Evolutionary conservation across 2,329 filamentous ascomycete species (phyloP).

Genomic region (Colletotrichum sp.): DNA sequence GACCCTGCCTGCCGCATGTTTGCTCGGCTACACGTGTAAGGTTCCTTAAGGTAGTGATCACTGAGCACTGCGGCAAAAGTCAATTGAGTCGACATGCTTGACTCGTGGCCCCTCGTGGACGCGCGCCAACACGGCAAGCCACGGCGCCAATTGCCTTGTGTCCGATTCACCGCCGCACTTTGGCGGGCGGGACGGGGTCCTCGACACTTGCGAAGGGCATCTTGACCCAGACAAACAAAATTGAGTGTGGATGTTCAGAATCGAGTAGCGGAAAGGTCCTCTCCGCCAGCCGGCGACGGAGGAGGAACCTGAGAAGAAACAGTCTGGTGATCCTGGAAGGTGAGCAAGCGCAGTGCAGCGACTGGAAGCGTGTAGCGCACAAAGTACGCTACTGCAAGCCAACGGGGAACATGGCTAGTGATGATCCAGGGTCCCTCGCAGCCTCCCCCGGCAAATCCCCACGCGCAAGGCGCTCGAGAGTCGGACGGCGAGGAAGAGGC

Average conservation of each 20-base stretch:
- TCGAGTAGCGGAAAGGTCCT: constrained; percentile 5
- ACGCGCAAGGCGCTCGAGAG: not conserved
- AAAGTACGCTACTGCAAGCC: not conserved
- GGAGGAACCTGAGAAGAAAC: not conserved
- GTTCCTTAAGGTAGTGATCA: not conserved
- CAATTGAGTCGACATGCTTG: not conserved
- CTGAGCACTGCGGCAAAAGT: not conserved
- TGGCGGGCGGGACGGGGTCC: not conserved
- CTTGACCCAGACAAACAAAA: not conserved
- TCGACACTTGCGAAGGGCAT: not conserved
- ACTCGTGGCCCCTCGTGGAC: not conserved
- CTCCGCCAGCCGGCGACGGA: constrained; percentile 1
- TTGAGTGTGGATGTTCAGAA: not conserved
- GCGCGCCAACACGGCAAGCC: not conserved
- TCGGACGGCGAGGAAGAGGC: not conserved
- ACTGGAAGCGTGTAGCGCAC: not conserved
- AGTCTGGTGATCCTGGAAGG: not conserved
- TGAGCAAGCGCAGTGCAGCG: not conserved
- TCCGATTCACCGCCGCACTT: not conserved
- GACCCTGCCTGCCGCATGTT: not conserved
- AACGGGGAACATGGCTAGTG: not conserved
- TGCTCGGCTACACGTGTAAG: not conserved
- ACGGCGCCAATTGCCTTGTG: not conserved
- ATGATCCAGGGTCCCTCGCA: not conserved
- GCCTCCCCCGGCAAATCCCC: not conserved